These are phyloP conservation scores for Senna tora DNA, from an alignment of 306 rosid genomes.

Conservation along the genomic window DNA sequence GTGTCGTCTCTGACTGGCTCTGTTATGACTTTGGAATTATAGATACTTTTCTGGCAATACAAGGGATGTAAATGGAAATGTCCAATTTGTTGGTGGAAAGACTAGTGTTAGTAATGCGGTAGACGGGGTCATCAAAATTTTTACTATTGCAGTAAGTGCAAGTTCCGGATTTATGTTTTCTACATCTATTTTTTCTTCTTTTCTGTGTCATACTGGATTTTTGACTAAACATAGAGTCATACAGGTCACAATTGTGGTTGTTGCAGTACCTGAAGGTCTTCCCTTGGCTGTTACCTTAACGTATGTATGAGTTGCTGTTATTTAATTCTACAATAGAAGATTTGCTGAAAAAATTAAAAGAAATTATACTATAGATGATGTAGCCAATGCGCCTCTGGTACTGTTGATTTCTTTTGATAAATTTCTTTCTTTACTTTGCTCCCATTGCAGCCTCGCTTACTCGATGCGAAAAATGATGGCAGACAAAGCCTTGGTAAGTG, in stretches of 20 bases:
- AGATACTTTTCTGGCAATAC: conserved; percentile 87
- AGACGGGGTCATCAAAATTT: conserved; percentile 74
- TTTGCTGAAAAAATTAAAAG: too few relatives aligned
- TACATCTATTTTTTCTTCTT: background rate
- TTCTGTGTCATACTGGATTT: conserved; percentile 12
- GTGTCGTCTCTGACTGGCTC: conserved; percentile 36
- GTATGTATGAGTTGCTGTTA: conserved; percentile 53
- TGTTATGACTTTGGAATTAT: conserved; percentile 39
- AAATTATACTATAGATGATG: conserved; percentile 13
- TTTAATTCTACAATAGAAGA: conserved; percentile 21
- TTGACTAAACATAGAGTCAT: conserved; percentile 48
- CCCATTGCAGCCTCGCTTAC: conserved; percentile 76
- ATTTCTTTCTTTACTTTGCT: conserved; percentile 31
- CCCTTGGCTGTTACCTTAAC: conserved; percentile 98
- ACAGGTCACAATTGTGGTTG: conserved; percentile 98
- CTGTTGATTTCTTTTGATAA: conserved; percentile 35
- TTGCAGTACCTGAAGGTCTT: conserved; percentile 98
- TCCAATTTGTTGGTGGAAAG: conserved; percentile 53
- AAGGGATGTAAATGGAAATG: conserved; percentile 48
- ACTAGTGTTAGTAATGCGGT: conserved; percentile 60
- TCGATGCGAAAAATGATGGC: conserved; percentile 99
- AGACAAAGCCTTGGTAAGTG: conserved; percentile 89
- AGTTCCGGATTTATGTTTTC: conserved; percentile 33
- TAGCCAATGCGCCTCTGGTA: conserved; percentile 11
- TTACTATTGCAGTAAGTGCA: conserved; percentile 91